Base-by-base conservation (phyloP, 2,329 filamentous ascomycete species). In the Stagonosporopsis chrysanthemi region DNA sequence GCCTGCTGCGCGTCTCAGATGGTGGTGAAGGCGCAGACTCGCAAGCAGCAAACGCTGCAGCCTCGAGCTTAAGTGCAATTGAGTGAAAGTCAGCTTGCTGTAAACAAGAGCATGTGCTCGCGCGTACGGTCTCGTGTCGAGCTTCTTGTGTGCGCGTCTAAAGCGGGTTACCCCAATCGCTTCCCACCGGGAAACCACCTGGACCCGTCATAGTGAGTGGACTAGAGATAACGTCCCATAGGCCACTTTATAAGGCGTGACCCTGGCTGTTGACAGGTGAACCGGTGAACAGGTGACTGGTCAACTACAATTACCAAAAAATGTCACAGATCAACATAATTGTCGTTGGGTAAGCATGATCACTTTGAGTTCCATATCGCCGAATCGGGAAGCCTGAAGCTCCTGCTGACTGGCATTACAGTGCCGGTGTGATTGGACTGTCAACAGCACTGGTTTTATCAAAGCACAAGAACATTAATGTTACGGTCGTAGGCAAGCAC, bases 401-500 rank as follows among this genome's bases (percentile, higher is more conserved):
- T 43, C 47, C 50, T 54, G 51, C 62, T 65, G 42, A 67, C 53
- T 28, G 17, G 38, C 17, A 42, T 36, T 35, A 29, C 63, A 88
- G 86, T 48, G 88, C 87, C 48, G 88, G 88, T 43, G 86, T 90
- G 6, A 81, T 85, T 29, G 87, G 87, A 24, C 80, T 90, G 49
- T 89, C 88, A 2, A 88, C 86, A 2, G 87, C 88, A 33, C 79
- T 88, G 23, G 76, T 86, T 15, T 78, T 90, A 14, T 87, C 87
- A 12, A 80, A 81, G 57, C 82, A 86, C 65, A 75, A 79, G 5
- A 68, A 77, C 11, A 83, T 88, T 64, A 79, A 80, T 24, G 78
- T 96, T 62, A 92, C 90, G 0, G 81, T 96, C 43, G 81, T 92
- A 35, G 87, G 90, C 12, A 96, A 95, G 73, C 90, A 96, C 73